Conservation (phyloP, 106 monocot species). For the Dactylorhiza incarnata region DNA sequence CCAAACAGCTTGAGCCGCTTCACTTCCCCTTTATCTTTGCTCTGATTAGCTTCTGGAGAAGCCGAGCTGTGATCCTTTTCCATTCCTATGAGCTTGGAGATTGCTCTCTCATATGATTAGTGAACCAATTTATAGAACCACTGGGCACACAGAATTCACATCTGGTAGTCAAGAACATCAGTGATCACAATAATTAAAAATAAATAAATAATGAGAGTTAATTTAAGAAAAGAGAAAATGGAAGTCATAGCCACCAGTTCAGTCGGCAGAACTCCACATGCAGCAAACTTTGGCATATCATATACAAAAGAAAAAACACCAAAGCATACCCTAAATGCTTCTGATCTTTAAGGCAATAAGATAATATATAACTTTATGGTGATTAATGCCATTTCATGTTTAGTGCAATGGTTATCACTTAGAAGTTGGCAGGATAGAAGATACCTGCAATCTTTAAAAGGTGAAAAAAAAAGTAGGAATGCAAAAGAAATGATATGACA, state of each 20-base stretch:
- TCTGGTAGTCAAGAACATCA: not conserved
- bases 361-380: conserved; percentile 8
- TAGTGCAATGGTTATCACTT: conserved; percentile 9
- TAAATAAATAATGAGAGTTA: not conserved
- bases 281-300: conserved; percentile 2
- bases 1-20: conserved; percentile 53
- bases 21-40: conserved; percentile 11
- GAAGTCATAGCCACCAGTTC: conserved; percentile 2
- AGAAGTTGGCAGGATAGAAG: conserved; percentile 9
- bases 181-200: not conserved
- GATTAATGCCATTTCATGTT: conserved; percentile 13
- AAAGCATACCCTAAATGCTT: not conserved
- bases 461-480: conserved; percentile 18
- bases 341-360: not conserved
- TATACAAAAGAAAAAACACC: conserved; percentile 6
- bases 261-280: not conserved
- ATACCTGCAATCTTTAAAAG: conserved; percentile 23
- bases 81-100: conserved; percentile 5
- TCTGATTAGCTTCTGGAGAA: not conserved
- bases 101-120: not conserved
- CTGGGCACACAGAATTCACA: conserved; percentile 11
- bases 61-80: not conserved
- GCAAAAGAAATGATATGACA: conserved; percentile 6
- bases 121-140: conserved; percentile 5
- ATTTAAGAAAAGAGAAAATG: conserved; percentile 6